Evolutionary conservation across 345 rosid species (phyloP), one percentile per base, ranked within the genome.

Genomic region (Camelina sativa): DNA sequence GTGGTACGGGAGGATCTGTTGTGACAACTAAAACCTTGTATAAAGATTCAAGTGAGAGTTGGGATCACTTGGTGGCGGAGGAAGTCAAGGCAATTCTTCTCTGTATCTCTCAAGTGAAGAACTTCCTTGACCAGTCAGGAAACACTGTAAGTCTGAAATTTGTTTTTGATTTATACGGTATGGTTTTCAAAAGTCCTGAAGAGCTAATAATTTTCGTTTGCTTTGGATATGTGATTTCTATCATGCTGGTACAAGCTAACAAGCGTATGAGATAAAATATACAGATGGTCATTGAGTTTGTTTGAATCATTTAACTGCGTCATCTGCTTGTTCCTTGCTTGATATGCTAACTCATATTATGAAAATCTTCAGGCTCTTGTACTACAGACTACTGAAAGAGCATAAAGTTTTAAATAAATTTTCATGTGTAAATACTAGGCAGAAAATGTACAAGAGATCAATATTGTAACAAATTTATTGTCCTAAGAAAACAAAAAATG

Each of bases 71-170:
- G 83, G 86, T 95, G 83, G 80, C 71, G 4, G 90, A 92, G 71
- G 99, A 95, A 88, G 87, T 92, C 74, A 90, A 86, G 77, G 88
- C 86, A 67, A 84, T 90, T 79, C 84, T 83, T 54, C 82, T 84
- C 62, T 89, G 90, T 55, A 69, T 85, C 12, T 82, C 86, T 38
- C 85, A 84, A 77, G 76, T 86, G 80, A 92, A 88, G 86, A 82
- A 65, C 71, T 67, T 73, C 59, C 60, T 75, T 63, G 90, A 87
- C 80, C 90, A 83, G 82, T 76, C 88, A 64, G 80, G 72, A 72
- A 83, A 84, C 76, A 55, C 82, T 75, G 96, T 91, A 83, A 89
- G 95, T 87, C 69, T 62, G 48, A 73, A 72, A 30, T 55, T 70
- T 44, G 53, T 67, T 65, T 65, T 28, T 19, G 19, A 20, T 25